These are phyloP conservation scores for Picea glauca DNA, from an alignment of 75 land plant species.

Conservation along the genomic window DNA sequence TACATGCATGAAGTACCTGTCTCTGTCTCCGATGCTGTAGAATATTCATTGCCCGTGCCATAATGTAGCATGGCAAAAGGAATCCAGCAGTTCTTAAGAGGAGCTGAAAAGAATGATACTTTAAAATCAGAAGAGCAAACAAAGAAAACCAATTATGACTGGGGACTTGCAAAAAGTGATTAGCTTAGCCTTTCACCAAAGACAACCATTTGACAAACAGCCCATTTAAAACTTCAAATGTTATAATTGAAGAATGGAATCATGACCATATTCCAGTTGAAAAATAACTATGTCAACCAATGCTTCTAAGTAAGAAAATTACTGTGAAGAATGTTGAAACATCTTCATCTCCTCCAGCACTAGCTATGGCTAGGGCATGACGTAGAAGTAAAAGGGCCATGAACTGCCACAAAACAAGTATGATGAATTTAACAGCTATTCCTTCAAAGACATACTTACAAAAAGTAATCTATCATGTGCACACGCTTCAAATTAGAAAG, in stretches of 20 bases:
- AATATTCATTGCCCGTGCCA: slow-evolving; percentile 38
- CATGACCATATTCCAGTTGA: not conserved
- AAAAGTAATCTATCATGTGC: not conserved
- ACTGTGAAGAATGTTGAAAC: slow-evolving; percentile 38
- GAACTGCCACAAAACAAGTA: slow-evolving; percentile 9
- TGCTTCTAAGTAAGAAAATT: not conserved
- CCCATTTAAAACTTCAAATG: not conserved
- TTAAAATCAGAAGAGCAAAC: not conserved
- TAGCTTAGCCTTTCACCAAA: not conserved
- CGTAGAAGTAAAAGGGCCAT: slow-evolving; percentile 20
- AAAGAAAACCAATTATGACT: too few relatives aligned
- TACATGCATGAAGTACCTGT: slow-evolving; percentile 16
- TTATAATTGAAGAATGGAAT: not conserved
- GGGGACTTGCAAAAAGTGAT: not conserved
- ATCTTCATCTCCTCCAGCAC: slow-evolving; percentile 22
- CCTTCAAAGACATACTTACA: too few relatives aligned
- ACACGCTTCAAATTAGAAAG: not conserved
- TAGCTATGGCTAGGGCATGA: slow-evolving; percentile 15
- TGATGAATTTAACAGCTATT: too few relatives aligned
- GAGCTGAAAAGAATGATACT: slow-evolving; percentile 17
- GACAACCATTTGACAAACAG: not conserved
- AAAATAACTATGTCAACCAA: not conserved
- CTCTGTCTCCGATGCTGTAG: slow-evolving; percentile 38
- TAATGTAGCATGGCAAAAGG: slow-evolving; percentile 42
- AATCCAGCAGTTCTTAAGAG: slow-evolving; percentile 36